phyloP scores from a whole-genome alignment of 306 rosid genomes.

The Sindora glabra region DNA sequence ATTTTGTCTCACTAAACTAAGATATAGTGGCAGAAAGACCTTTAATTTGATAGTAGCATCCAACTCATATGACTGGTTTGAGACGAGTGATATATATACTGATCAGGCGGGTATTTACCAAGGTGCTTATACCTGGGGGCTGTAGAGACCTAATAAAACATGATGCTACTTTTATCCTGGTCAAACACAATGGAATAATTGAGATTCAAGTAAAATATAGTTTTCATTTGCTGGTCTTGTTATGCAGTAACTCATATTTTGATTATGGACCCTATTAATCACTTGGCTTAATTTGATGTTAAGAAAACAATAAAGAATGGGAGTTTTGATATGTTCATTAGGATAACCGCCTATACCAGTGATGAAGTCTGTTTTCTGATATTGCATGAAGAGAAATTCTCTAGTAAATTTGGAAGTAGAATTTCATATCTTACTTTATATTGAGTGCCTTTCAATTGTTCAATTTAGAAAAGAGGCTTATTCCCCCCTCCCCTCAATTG shows the following conservation, averaged over 20 bases:
- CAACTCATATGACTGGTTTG: no score
- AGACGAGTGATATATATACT: no score
- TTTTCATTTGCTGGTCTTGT: background rate
- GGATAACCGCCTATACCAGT: background rate
- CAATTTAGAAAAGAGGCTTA: background rate
- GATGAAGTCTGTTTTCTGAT: background rate
- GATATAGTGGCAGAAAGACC: no score
- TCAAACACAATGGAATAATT: background rate
- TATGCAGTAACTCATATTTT: background rate
- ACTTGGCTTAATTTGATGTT: background rate
- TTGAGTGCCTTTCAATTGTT: background rate
- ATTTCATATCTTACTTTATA: background rate
- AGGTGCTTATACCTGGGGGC: background rate
- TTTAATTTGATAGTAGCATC: no score
- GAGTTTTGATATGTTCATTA: background rate
- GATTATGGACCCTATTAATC: background rate
- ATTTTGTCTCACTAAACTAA: no score
- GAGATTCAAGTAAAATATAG: background rate
- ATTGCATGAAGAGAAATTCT: background rate
- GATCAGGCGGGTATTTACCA: no score
- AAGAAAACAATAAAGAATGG: background rate
- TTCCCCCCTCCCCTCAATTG: background rate
- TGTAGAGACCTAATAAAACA: background rate
- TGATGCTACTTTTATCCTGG: background rate
- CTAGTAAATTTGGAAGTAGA: background rate